These are phyloP conservation scores for Sporothrix phasma DNA, from an alignment of 2,329 filamentous ascomycete species.

Conservation along the genomic window DNA sequence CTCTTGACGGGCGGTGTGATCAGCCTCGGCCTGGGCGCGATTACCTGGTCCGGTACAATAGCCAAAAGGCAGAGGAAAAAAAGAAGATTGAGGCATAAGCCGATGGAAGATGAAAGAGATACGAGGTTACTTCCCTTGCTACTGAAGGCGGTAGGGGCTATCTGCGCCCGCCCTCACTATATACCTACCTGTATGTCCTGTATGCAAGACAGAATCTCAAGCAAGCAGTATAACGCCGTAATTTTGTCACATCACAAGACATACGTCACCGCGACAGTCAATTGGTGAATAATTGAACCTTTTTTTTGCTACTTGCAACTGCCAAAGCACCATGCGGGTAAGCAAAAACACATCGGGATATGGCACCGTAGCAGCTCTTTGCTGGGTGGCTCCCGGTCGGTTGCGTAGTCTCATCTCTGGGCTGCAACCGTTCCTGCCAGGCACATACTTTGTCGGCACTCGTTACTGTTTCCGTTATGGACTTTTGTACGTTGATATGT, in stretches of 20 bases:
- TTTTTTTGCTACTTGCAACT: conserved; percentile 3
- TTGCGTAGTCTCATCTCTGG: neutral
- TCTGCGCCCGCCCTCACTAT: too few relatives aligned
- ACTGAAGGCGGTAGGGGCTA: too few relatives aligned
- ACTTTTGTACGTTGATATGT: neutral
- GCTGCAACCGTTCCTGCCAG: neutral
- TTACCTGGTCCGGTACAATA: conserved; percentile 44
- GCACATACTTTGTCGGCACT: neutral
- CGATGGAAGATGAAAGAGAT: neutral
- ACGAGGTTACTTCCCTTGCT: neutral
- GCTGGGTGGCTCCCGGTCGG: neutral
- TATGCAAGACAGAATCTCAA: neutral
- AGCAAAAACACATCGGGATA: neutral
- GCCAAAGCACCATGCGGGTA: neutral
- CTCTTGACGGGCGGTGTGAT: conserved; percentile 58
- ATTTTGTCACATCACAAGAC: neutral
- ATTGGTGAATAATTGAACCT: conserved; percentile 2
- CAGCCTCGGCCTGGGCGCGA: conserved; percentile 46
- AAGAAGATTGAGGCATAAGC: neutral
- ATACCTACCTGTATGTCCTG: too few relatives aligned
- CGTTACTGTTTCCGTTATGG: neutral
- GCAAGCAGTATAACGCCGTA: neutral
- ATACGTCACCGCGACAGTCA: neutral
- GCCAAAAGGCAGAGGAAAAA: conserved; percentile 19
- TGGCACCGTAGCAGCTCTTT: neutral